Conservation (phyloP, 345 rosid genomes). For the Anastatica hierochuntica region DNA sequence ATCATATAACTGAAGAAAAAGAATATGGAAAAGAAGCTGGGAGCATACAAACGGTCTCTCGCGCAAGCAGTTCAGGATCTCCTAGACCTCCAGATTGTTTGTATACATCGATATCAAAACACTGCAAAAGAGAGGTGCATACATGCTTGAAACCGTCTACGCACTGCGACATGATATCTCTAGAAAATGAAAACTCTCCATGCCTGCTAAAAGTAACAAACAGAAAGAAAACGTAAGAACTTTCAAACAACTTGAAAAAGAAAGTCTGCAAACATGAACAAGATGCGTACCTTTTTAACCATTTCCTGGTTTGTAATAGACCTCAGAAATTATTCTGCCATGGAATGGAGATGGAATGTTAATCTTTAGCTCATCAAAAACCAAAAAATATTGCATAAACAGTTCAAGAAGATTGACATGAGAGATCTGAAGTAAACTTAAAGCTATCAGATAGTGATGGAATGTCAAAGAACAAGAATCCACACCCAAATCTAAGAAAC, state of each 20-base stretch:
- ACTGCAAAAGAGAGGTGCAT: constrained; percentile 48
- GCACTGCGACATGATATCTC: constrained; percentile 81
- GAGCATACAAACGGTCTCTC: constrained; percentile 12
- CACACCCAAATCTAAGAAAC: background rate
- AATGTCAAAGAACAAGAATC: too few species aligned
- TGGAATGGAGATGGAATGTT: background rate
- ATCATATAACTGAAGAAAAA: background rate
- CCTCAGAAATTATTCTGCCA: constrained; percentile 7
- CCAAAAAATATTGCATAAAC: background rate
- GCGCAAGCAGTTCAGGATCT: background rate
- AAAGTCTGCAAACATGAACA: background rate
- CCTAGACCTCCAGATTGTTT: constrained; percentile 65
- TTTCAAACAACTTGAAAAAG: too few species aligned
- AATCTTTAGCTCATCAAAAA: background rate
- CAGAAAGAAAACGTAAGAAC: too few species aligned
- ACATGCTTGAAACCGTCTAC: constrained; percentile 52
- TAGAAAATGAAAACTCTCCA: constrained; percentile 54
- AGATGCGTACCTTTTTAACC: constrained; percentile 45
- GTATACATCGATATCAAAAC: constrained; percentile 69
- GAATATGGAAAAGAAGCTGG: background rate
- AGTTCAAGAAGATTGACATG: too few species aligned
- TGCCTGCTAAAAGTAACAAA: constrained; percentile 34
- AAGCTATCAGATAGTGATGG: background rate
- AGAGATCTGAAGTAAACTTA: background rate
- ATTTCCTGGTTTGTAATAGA: constrained; percentile 33